Conservation (phyloP, 2,329 filamentous ascomycete genomes). For the Lojkania enalia region DNA sequence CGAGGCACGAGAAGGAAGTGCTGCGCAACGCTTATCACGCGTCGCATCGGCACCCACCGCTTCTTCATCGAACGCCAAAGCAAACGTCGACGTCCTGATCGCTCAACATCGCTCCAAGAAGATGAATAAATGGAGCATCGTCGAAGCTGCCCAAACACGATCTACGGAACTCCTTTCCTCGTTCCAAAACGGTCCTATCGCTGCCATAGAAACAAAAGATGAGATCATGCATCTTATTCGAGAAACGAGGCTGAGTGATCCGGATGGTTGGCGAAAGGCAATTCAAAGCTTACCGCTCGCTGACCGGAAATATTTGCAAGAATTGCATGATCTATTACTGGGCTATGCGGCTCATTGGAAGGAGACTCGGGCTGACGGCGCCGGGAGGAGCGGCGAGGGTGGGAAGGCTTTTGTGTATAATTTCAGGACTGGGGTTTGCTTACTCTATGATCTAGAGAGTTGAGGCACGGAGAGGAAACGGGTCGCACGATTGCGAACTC, state of each 20-base stretch:
- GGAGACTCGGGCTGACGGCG: conserved; percentile 40
- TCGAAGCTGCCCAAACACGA: conserved; percentile 70
- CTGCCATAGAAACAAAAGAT: conserved; percentile 86
- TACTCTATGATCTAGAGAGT: conserved; percentile 77
- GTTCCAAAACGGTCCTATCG: conserved; percentile 77
- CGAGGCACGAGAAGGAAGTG: conserved; percentile 62
- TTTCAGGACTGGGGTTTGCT: conserved; percentile 78
- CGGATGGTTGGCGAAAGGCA: conserved; percentile 80
- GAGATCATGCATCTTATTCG: conserved; percentile 76
- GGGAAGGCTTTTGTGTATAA: conserved; percentile 89
- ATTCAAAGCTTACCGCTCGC: conserved; percentile 76
- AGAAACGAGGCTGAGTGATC: conserved; percentile 73
- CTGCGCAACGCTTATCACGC: conserved; percentile 37
- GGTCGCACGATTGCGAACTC: no score
- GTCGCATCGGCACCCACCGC: conserved; percentile 19
- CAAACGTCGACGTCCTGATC: conserved; percentile 80
- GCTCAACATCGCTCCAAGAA: conserved; percentile 87
- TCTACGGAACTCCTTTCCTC: conserved; percentile 67
- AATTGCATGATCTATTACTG: conserved; percentile 76
- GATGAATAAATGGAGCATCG: conserved; percentile 81
- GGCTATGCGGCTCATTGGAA: conserved; percentile 64
- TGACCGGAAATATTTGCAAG: conserved; percentile 79
- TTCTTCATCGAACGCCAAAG: conserved; percentile 31
- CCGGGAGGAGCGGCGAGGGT: conserved; percentile 51
- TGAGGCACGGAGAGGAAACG: no score